Percentiles rank a stretch among this genome's conserved stretches.
phyloP scores from a whole-genome alignment of 345 rosid genomes.

The Acer saccharum region DNA sequence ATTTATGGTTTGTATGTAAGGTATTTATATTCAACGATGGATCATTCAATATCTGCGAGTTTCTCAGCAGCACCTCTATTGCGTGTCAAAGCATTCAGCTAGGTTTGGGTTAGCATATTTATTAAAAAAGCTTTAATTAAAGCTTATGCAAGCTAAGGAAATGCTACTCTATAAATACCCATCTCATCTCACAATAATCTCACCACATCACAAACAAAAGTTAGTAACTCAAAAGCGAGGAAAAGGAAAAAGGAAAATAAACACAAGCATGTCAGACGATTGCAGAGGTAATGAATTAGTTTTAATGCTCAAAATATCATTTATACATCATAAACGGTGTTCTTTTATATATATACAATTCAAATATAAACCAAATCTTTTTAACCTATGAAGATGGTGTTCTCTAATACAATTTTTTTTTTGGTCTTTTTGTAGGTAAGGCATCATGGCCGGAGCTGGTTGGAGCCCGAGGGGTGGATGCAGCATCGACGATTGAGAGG shows the following conservation, averaged over 20 bases:
- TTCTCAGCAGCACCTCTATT: too few species aligned
- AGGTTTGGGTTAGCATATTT: neutral
- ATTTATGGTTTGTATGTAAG: too few species aligned
- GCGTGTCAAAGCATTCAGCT: neutral
- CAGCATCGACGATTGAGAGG: constrained; percentile 14
- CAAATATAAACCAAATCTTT: too few species aligned
- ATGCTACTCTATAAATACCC: constrained; percentile 3
- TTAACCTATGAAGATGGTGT: too few species aligned
- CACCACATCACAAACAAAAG: too few species aligned
- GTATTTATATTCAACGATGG: too few species aligned
- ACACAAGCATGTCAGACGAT: neutral
- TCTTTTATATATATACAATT: too few species aligned
- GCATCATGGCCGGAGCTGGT: constrained; percentile 28
- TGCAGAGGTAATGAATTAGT: neutral
- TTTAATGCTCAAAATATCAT: too few species aligned
- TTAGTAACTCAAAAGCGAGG: neutral
- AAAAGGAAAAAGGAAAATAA: neutral
- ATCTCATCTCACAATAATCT: too few species aligned
- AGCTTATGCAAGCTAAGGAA: neutral
- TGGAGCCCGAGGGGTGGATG: constrained; percentile 14
- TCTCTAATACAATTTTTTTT: too few species aligned
- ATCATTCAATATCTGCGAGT: too few species aligned
- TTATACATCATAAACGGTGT: too few species aligned
- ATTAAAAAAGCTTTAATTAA: neutral
- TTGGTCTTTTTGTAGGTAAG: constrained; percentile 16